Evolutionary conservation across 2,329 filamentous ascomycete genomes (phyloP), one percentile per base, ranked within the genome.

Genomic region (Aquanectria penicillioides): DNA sequence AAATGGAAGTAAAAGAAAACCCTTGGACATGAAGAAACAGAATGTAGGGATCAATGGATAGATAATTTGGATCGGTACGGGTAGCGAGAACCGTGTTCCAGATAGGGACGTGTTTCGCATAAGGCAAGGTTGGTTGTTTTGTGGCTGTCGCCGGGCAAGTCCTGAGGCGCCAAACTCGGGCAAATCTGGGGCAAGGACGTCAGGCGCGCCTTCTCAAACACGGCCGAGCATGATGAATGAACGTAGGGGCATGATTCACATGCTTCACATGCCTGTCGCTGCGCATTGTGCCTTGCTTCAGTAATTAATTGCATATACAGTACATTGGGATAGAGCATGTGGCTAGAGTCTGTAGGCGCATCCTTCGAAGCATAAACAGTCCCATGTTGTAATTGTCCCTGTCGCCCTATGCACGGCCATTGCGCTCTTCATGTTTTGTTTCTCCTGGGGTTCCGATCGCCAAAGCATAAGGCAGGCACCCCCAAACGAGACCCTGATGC

Each of bases 231-330:
- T 47, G 26, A 57, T 25, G 18, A 50, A 51, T 29, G 31, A 11
- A 7, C 12, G 48, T 52, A 58, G 48, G 55, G 55, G 55, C 41
- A 9, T 52, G 41, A 48, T 58, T 58, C 55, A 53, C 48, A 52
- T 48, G 48, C 41, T 40, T 36, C 18, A 31, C 28, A 26, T 46
- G 29, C 38, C 29, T 53, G 22, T 26, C 31, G 29, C 31, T 43
- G 20, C 46, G 50, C 50, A 53, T 22, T 13, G 40, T 18, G n/a
- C 23, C 15, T 17, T 43, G 40, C 29, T 43, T 43, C 40, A 43
- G n/a, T 12, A 53, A 44, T 37, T 53, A 28, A 50, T 29, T 50
- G 47, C 47, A 36, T 18, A 15, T 40, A 28, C 47, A 40, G n/a
- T n/a, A n/a, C n/a, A n/a, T n/a, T n/a, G n/a, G n/a, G n/a, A n/a